Base-by-base conservation (phyloP, 2,329 filamentous ascomycete species). In the Clonostachys rhizophaga region DNA sequence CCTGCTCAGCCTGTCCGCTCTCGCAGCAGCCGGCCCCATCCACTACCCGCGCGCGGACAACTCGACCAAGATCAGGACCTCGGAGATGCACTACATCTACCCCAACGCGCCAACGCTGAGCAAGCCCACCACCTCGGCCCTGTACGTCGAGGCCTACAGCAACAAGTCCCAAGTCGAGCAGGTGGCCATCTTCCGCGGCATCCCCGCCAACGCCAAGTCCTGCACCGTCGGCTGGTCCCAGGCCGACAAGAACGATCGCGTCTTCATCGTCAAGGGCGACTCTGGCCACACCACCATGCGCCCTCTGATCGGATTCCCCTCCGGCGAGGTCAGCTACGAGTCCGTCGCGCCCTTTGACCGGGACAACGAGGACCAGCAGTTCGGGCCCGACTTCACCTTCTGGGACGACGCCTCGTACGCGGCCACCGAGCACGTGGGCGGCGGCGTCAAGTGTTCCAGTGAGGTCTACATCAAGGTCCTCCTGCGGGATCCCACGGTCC, bases 231-330 rank as follows among this genome's bases (percentile, higher is more conserved):
- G 49, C 14, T 68, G 65, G 65, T 42, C 42, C 3, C 65, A 67
- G 10, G 69, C 64, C 8, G 62, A 60, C 8, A 62, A 54, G 47
- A 63, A 58, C 46, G 60, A 65, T 39, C 69, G 63, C 49, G 60
- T 59, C 43, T 68, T 71, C 49, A 60, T 61, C 49, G 66, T 69
- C 49, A 52, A 57, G 13, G 55, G 56, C 33, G 44, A 34, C 14
- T 59, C 53, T 35, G 64, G 60, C 3, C 48, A 58, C 14, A 35
- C 58, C 1, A 40, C 48, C 2, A 46, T 56, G 17, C 51, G 47
- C 20, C 61, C 54, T 18, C 53, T 66, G 3, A 49, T 55, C 12
- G 55, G 57, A 11, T 52, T 61, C 40, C 59, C 58, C 34, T 45
- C 44, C 20, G 48, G 49, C 6, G 46, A 47, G 5, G 51, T 64